Percentiles rank a stretch among this genome's conserved stretches.
These are phyloP conservation scores for Hyphodiscus sp. DNA, from an alignment of 2,329 filamentous ascomycete species.

Conservation along the genomic window DNA sequence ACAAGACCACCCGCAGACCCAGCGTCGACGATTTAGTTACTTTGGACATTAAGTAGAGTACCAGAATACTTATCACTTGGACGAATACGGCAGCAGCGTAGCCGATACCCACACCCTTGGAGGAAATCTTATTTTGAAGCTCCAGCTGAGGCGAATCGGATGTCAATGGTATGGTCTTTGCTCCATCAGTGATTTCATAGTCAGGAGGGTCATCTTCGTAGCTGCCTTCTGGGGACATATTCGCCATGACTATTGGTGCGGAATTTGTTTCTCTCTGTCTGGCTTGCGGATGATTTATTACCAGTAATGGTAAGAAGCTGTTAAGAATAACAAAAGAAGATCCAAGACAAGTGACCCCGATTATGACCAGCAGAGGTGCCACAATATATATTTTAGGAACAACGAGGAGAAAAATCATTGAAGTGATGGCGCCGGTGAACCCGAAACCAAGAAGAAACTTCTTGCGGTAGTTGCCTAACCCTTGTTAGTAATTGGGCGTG, in stretches of 20 bases:
- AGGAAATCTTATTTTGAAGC: constrained; percentile 83
- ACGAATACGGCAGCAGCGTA: constrained; percentile 81
- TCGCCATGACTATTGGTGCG: constrained; percentile 12
- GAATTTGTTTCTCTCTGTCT: constrained; percentile 1
- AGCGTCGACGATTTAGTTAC: constrained; percentile 75
- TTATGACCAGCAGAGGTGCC: constrained; percentile 73
- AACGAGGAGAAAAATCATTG: constrained; percentile 82
- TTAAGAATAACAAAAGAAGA: constrained; percentile 93
- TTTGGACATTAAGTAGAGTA: constrained; percentile 51
- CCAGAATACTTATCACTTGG: constrained; percentile 71
- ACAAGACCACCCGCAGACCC: constrained; percentile 79
- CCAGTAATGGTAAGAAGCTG: constrained; percentile 85
- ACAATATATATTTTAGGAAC: constrained; percentile 69
- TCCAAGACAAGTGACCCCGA: constrained; percentile 89
- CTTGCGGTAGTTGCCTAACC: constrained; percentile 64
- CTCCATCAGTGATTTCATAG: not conserved
- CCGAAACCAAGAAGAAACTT: constrained; percentile 77
- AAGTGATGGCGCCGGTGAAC: constrained; percentile 71
- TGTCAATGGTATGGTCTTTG: not conserved
- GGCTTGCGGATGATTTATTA: constrained; percentile 65
- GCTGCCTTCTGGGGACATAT: constrained; percentile 2
- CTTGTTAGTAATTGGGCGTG: not conserved
- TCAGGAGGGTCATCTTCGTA: constrained; percentile 1
- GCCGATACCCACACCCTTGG: constrained; percentile 86
- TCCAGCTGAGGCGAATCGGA: constrained; percentile 61